Conservation (phyloP, 495 filamentous ascomycete species). For the Umbilicaria muhlenbergii region DNA sequence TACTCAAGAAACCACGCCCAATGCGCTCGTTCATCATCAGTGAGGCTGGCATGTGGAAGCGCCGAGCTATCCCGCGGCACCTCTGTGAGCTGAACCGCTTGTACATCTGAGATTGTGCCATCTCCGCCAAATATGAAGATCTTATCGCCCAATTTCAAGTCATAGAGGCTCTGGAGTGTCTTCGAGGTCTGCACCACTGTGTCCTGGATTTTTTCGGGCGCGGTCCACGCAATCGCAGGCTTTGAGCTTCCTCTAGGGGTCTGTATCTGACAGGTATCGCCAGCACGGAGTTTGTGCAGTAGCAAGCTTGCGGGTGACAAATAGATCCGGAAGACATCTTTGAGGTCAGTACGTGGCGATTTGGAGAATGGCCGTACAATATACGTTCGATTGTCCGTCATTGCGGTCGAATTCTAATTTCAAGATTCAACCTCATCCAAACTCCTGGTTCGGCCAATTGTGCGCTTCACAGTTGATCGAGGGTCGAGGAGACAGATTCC, state of each 20-base stretch:
- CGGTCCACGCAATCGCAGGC: constrained; percentile 50
- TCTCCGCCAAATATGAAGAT: constrained; percentile 34
- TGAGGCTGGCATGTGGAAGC: constrained; percentile 18
- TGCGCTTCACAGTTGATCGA: too few relatives aligned
- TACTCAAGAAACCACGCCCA: constrained; percentile 53
- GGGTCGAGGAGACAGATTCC: too few relatives aligned
- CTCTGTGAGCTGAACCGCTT: constrained; percentile 33
- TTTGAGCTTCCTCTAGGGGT: constrained; percentile 25
- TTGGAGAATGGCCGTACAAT: constrained; percentile 38
- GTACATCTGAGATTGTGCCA: constrained; percentile 22
- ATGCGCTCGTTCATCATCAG: constrained; percentile 30
- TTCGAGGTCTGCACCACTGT: constrained; percentile 50
- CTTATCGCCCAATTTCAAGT: constrained; percentile 46
- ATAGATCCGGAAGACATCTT: constrained; percentile 49
- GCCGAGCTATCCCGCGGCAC: constrained; percentile 26
- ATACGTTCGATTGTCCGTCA: constrained; percentile 10
- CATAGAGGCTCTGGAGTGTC: constrained; percentile 46
- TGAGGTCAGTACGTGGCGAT: constrained; percentile 33
- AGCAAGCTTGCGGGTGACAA: constrained; percentile 49
- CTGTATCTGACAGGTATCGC: constrained; percentile 39
- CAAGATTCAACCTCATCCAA: too few relatives aligned
- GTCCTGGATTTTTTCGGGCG: constrained; percentile 46
- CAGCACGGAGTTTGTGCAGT: constrained; percentile 40
- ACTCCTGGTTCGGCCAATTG: too few relatives aligned
- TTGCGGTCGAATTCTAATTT: too few relatives aligned